Conservation (phyloP, 139 green algal species). For the Tetraselmis striata region DNA sequence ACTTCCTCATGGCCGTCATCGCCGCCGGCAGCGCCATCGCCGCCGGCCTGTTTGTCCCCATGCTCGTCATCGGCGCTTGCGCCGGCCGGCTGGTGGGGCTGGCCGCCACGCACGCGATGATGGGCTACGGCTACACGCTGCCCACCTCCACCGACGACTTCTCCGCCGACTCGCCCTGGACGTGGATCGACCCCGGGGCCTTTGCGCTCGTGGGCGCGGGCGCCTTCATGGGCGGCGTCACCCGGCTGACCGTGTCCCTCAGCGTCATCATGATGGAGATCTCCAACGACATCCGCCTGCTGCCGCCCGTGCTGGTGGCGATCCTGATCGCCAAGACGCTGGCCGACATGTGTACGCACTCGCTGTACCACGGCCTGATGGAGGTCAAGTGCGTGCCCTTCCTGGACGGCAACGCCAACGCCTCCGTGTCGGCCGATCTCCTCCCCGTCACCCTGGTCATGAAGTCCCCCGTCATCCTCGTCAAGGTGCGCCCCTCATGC, state of each 20-base stretch:
- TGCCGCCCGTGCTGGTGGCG: constrained; percentile 74
- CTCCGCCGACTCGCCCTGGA: constrained; percentile 39
- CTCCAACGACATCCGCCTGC: constrained; percentile 78
- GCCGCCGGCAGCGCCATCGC: constrained; percentile 60
- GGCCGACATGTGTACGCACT: constrained; percentile 63
- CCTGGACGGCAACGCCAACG: constrained; percentile 38
- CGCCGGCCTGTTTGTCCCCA: constrained; percentile 82
- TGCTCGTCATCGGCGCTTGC: constrained; percentile 78
- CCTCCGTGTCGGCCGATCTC: constrained; percentile 44
- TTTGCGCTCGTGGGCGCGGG: constrained; percentile 83
- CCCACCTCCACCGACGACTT: not conserved
- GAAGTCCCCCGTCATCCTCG: constrained; percentile 49
- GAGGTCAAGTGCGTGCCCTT: constrained; percentile 79
- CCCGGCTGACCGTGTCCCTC: constrained; percentile 77
- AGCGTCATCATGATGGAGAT: constrained; percentile 91
- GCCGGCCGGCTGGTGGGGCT: constrained; percentile 58
- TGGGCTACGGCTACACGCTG: not conserved
- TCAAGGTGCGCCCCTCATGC: not conserved
- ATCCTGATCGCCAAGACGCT: constrained; percentile 81
- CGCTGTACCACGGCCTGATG: constrained; percentile 76
- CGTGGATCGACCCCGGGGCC: constrained; percentile 79
- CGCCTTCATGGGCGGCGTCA: constrained; percentile 85
- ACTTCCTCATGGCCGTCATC: constrained; percentile 45
- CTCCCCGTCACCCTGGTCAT: constrained; percentile 55
- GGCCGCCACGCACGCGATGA: constrained; percentile 38